These are phyloP conservation scores for Irpex sp. DNA, from an alignment of 1,284 basidiomycete genomes.

Conservation along the genomic window DNA sequence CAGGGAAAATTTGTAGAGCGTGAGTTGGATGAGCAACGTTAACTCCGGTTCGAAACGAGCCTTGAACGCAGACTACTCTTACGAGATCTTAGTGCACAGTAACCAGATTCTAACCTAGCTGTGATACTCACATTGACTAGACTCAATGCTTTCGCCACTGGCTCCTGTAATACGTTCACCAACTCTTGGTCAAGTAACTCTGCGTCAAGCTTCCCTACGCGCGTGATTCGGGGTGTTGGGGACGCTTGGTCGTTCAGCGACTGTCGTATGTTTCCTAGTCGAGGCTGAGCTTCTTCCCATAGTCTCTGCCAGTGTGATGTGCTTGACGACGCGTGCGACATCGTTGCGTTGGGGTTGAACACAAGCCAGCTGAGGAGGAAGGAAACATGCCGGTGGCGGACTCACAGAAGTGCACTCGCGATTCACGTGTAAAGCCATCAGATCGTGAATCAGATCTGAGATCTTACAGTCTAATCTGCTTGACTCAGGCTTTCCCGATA, in stretches of 20 bases:
- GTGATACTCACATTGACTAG: conserved; percentile 58
- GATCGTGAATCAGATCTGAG: conserved; percentile 7
- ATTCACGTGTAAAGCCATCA: conserved; percentile 8
- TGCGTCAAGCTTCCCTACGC: conserved; percentile 92
- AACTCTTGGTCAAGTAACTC: conserved; percentile 92
- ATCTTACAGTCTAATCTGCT: conserved; percentile 11
- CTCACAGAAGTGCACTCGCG: not conserved
- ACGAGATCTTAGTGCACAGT: not conserved
- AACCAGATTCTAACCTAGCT: not conserved
- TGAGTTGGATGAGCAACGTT: conserved; percentile 68
- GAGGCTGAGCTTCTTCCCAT: conserved; percentile 59
- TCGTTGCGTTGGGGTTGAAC: conserved; percentile 2
- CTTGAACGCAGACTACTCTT: conserved; percentile 54
- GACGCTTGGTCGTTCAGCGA: conserved; percentile 29
- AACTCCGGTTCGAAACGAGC: conserved; percentile 81
- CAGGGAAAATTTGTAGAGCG: conserved; percentile 82
- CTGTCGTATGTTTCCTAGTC: conserved; percentile 43
- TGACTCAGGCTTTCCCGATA: conserved; percentile 9
- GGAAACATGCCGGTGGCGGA: not conserved
- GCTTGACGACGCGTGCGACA: conserved; percentile 15
- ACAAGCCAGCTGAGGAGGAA: not conserved
- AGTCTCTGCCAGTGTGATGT: conserved; percentile 49
- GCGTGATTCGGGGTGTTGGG: conserved; percentile 50
- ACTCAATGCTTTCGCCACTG: conserved; percentile 74
- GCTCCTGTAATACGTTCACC: conserved; percentile 78